Evolutionary conservation across 2,329 filamentous ascomycete genomes (phyloP), one percentile per base, ranked within the genome.

Genomic region (Claviceps citrina): DNA sequence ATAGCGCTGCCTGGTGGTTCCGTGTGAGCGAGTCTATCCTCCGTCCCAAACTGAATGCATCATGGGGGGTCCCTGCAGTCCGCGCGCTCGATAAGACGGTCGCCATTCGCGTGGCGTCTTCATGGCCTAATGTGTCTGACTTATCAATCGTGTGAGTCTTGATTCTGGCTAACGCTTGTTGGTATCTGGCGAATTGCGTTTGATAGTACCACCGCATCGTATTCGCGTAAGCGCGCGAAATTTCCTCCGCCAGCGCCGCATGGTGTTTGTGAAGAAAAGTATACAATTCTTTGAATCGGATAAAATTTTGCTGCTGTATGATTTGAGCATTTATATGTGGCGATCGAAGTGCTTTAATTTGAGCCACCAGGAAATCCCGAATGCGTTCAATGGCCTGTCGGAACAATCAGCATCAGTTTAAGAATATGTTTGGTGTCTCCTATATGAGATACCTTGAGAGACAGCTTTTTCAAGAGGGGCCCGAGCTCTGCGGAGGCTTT

Each of bases 161-260:
- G 44, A 98, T 70, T 57, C 85, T 93, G 41, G 81, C 79, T 5
- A 98, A 67, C 0, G 91, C 79, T 50, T 79, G 78, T 47, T 82
- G 77, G 58, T 98, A 98, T 26, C 89, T 78, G 3, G 75, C 78
- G 55, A 98, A 98, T 57, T 95, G 84, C 48, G 82, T 91, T 39
- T 81, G 64, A 56, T 96, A 96, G 55, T 98, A 98, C 91, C 91
- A 98, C 39, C 86, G 77, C 85, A 98, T 98, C 0, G 93, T 98
- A 57, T 95, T 94, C 64, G 93, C 80, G 54, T 98, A 98, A 3
- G 93, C 91, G 56, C 85, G 81, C 7, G 78, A 78, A 47, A 98
- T 93, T 59, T 98, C 84, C 39, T 87, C 80, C 7, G 84, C 85
- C 5, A 98, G 73, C n/a, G 75, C 70, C 1, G 81, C 67, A 51